Evolutionary conservation across 805 yeast species (phyloP).

Genomic region (Zygotorulaspora chibaensis): DNA sequence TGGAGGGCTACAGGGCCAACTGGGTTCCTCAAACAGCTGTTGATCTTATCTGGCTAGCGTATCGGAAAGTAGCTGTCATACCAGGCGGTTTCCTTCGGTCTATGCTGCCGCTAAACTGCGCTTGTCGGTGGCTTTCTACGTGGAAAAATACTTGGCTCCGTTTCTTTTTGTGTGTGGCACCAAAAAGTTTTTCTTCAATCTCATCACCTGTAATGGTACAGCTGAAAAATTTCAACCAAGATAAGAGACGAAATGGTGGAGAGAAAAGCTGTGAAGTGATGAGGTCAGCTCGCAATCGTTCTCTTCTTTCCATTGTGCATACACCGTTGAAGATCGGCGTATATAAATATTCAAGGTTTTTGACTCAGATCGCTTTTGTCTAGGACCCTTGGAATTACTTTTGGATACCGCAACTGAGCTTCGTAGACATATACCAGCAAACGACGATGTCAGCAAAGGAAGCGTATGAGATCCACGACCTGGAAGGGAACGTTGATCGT

Average conservation of each 20-base stretch:
- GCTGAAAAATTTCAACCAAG: not conserved
- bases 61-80: too few relatives aligned
- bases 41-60: not conserved
- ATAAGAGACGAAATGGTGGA: not conserved
- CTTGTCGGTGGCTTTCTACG: not conserved
- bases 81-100: too few relatives aligned
- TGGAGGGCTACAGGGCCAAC: not conserved
- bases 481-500: slow-evolving; percentile 5
- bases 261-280: not conserved
- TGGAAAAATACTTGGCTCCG: not conserved
- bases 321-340: not conserved
- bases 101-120: not conserved
- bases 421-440: too few relatives aligned
- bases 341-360: not conserved
- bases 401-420: not conserved
- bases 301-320: too few relatives aligned
- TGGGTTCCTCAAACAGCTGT: not conserved
- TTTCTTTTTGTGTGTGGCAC: slow-evolving; percentile 1
- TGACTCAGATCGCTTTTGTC: too few relatives aligned
- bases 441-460: slow-evolving; percentile 2
- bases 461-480: slow-evolving; percentile 8
- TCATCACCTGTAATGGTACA: not conserved
- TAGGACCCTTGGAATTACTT: not conserved
- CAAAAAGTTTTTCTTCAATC: not conserved
- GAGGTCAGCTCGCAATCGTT: not conserved